phyloP scores from a whole-genome alignment of 1,139 yeast genomes.

The Debaryomyces robertsiae region DNA sequence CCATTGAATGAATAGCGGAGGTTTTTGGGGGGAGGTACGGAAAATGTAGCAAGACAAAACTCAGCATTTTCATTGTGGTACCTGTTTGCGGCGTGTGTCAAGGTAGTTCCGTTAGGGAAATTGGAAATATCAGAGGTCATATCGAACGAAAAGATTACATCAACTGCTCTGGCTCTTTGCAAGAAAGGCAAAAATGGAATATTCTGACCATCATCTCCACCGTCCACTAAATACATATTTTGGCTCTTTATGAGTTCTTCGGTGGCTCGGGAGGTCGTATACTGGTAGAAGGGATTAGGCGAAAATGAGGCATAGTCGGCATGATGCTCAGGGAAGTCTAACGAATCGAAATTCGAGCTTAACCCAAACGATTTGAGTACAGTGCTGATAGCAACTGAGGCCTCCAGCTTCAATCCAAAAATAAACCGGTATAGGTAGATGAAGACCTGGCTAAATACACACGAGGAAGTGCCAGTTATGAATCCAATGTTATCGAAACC shows the following conservation, averaged over 20 bases:
- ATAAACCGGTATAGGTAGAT: constrained; percentile 48
- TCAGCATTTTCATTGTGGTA: constrained; percentile 23
- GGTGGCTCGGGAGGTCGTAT: constrained; percentile 10
- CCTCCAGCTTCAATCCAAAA: constrained; percentile 38
- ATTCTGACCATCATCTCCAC: constrained; percentile 50
- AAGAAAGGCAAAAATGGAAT: constrained; percentile 45
- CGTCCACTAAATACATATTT: constrained; percentile 42
- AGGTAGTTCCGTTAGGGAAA: constrained; percentile 43
- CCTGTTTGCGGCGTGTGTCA: constrained; percentile 22
- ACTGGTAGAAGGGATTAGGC: constrained; percentile 74
- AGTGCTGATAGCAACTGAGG: constrained; percentile 43
- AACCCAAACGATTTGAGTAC: constrained; percentile 53
- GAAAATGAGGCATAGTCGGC: constrained; percentile 71
- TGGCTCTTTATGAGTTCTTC: constrained; percentile 18
- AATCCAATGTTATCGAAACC: constrained; percentile 78
- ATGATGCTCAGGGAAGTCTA: constrained; percentile 31
- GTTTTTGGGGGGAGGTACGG: not conserved
- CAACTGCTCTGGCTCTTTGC: constrained; percentile 31
- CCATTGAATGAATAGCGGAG: not conserved
- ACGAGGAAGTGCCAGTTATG: constrained; percentile 71
- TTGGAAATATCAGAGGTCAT: constrained; percentile 41
- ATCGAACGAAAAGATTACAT: constrained; percentile 40
- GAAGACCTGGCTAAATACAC: constrained; percentile 62
- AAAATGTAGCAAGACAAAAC: constrained; percentile 18
- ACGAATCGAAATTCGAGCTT: constrained; percentile 25